Percentiles rank a stretch among this genome's conserved stretches.
Evolutionary conservation across 2,329 filamentous ascomycete genomes (phyloP).

Genomic region (Venturia carpophila): DNA sequence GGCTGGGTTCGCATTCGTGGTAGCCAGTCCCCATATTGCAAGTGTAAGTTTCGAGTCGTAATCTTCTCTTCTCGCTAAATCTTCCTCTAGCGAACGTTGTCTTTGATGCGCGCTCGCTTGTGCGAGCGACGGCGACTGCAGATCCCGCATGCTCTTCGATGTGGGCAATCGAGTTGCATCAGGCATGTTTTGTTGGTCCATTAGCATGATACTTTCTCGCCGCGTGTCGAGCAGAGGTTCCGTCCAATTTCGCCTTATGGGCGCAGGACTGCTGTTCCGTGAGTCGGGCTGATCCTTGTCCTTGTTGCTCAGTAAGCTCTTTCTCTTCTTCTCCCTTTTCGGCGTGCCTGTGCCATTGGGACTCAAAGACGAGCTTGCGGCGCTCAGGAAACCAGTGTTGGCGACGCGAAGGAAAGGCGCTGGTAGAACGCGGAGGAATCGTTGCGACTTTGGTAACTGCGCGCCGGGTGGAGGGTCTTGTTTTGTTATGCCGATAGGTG

Average conservation of each 20-base stretch:
- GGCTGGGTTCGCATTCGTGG: slow-evolving; percentile 83
- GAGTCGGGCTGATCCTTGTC: slow-evolving; percentile 33
- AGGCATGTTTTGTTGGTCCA: slow-evolving; percentile 31
- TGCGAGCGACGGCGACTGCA: slow-evolving; percentile 26
- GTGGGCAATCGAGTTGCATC: slow-evolving; percentile 13
- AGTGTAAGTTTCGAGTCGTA: slow-evolving; percentile 86
- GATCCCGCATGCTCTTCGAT: slow-evolving; percentile 4
- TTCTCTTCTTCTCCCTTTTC: slow-evolving; percentile 17
- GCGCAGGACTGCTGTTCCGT: slow-evolving; percentile 6
- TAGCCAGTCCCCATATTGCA: slow-evolving; percentile 89
- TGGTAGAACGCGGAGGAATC: slow-evolving; percentile 80
- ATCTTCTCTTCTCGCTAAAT: slow-evolving; percentile 62
- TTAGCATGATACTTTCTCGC: slow-evolving; percentile 41
- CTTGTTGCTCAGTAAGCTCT: slow-evolving; percentile 16
- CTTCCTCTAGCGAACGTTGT: slow-evolving; percentile 33
- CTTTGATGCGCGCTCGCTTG: not conserved
- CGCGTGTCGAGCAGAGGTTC: slow-evolving; percentile 28
- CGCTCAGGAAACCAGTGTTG: slow-evolving; percentile 91
- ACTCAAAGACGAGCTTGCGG: slow-evolving; percentile 78
- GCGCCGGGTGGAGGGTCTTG: slow-evolving; percentile 71
- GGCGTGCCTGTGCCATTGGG: slow-evolving; percentile 38
- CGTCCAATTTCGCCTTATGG: slow-evolving; percentile 14
- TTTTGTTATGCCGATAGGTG: slow-evolving; percentile 46
- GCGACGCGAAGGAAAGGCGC: slow-evolving; percentile 88
- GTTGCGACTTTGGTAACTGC: slow-evolving; percentile 83